Base-by-base conservation (phyloP, 192 early-diverging fungal genomes). In the Piromyces finnis region DNA sequence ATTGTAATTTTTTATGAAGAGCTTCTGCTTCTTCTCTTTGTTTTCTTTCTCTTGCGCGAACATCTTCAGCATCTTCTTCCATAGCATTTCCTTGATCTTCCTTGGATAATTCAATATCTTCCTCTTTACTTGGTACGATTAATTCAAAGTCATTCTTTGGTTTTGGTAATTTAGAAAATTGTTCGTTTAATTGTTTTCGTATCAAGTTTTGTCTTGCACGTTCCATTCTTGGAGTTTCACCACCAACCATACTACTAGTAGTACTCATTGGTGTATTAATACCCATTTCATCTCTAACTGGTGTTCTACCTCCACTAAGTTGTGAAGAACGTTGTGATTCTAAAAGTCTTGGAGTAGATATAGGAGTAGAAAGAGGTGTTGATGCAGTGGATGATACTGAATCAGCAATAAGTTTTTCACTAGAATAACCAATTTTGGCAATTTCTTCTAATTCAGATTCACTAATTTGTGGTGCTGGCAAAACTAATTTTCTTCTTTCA, bases 91-190 rank as follows among this genome's bases (percentile, higher is more conserved):
- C 5, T 7, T 17, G 18, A 68, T 68, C 51, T 68, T 68, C 51
- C n/a, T 68, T 68, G 1, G 22, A 22, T 68, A 68, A 68, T 68
- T 77, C 82, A n/a, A 82, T 86, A n/a, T 83, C 83, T 12, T 87
- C 85, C 16, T 79, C 82, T 28, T 86, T 83, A 32, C 94, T 92
- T 2, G 96, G 97, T 78, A 97, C 84, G 16, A 94, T 91, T 79
- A 99, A 91, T 80, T 96, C 94, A 84, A 96, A 96, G 81, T 97
- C 94, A 83, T 97, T 98, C 77, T 92, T 93, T 59, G 97, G 97
- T 80, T 88, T 87, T 2, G 97, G 97, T 22, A 99, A 85, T 29
- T 85, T 79, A 7, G 86, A 86, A 29, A 97, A 91, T 35, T 92
- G 88, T 78, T 87, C 88, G 29, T 89, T 82, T 15, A 99, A 88